Conservation (phyloP, 2,329 filamentous ascomycete species). For the Ceratocystis albifundus region DNA sequence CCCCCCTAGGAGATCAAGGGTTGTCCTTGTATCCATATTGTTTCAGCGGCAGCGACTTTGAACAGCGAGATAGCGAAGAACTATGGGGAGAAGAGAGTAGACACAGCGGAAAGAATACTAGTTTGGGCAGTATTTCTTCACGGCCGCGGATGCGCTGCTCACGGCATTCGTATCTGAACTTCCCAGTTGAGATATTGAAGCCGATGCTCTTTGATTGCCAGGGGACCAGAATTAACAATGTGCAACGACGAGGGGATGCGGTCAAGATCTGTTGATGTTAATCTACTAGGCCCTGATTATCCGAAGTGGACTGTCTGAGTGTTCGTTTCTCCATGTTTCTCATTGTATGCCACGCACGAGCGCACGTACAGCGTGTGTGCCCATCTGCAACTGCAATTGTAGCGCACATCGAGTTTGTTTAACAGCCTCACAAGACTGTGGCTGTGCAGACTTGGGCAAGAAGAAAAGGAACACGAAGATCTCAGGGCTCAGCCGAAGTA, state of each 20-base stretch:
- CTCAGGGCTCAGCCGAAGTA: neutral
- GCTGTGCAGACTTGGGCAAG: neutral
- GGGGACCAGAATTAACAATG: neutral
- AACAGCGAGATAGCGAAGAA: neutral
- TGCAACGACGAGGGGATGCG: neutral
- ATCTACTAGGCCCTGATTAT: no score
- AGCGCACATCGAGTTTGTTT: neutral
- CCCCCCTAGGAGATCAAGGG: neutral
- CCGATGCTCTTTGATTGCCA: neutral
- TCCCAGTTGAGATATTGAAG: neutral
- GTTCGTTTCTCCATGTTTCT: no score
- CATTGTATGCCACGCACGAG: no score
- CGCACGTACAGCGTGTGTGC: no score
- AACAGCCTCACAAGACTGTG: neutral
- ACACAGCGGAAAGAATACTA: no score
- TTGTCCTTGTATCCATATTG: neutral
- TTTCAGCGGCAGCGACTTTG: conserved; percentile 2
- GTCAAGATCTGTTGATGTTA: neutral
- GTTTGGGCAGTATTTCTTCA: neutral
- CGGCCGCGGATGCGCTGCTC: no score
- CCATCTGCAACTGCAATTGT: neutral
- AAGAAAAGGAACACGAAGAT: neutral
- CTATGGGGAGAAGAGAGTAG: no score
- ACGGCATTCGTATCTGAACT: neutral
- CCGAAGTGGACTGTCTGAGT: no score